These are phyloP conservation scores for Moelleriella libera DNA, from an alignment of 2,329 filamentous ascomycete species.

Conservation along the genomic window DNA sequence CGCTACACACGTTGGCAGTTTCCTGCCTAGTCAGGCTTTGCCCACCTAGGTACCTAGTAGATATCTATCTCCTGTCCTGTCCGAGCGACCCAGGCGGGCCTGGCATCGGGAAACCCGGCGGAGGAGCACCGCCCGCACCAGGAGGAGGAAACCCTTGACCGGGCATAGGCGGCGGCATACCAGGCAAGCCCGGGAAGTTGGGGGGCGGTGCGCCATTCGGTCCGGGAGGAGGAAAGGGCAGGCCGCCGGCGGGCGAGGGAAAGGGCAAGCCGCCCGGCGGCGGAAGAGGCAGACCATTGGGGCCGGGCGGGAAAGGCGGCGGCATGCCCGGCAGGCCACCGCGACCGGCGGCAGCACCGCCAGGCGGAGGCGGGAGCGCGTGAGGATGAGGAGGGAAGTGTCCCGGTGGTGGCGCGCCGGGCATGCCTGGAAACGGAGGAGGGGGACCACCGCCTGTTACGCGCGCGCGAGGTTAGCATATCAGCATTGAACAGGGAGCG, in stretches of 20 bases:
- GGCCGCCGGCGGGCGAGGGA: constrained; percentile 21
- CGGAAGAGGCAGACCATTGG: constrained; percentile 22
- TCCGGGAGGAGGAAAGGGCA: constrained; percentile 25
- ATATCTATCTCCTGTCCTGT: background rate
- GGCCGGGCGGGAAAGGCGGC: constrained; percentile 26
- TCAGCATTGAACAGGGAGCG: too few species aligned
- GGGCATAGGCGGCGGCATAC: constrained; percentile 22
- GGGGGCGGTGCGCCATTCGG: constrained; percentile 10
- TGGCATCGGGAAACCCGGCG: background rate
- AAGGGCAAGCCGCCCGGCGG: constrained; percentile 21
- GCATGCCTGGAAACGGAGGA: constrained; percentile 44
- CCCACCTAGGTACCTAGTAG: too few species aligned
- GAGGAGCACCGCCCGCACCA: background rate
- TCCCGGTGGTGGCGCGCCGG: constrained; percentile 22
- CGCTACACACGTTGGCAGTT: too few species aligned
- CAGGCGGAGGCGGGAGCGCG: constrained; percentile 29
- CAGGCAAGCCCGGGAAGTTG: constrained; percentile 12
- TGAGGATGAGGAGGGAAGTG: constrained; percentile 26
- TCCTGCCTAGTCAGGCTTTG: too few species aligned
- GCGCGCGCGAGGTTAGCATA: too few species aligned
- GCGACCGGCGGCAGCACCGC: too few species aligned
- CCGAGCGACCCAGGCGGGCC: too few species aligned
- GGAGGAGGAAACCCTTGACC: constrained; percentile 27
- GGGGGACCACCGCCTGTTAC: constrained; percentile 29
- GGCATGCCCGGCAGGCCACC: constrained; percentile 32